These are phyloP conservation scores for Gautieria morchelliformis DNA, from an alignment of 768 basidiomycete genomes.

Conservation along the genomic window DNA sequence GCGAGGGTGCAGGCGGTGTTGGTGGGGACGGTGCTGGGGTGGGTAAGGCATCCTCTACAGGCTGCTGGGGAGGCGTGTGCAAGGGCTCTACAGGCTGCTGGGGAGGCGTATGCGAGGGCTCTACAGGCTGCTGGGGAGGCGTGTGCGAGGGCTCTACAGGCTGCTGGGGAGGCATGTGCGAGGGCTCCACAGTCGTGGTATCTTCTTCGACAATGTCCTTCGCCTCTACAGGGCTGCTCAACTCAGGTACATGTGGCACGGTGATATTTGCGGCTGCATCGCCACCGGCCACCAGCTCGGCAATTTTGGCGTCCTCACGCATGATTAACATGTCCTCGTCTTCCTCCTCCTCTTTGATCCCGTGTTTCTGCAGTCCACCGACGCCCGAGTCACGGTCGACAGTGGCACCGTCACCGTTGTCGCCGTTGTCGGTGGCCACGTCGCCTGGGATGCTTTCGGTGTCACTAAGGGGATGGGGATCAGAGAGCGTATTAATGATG, in stretches of 20 bases:
- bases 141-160: not conserved
- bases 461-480: not conserved
- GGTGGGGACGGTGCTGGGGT: not conserved
- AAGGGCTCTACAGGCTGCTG: not conserved
- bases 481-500: not conserved
- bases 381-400: not conserved
- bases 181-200: too few relatives aligned
- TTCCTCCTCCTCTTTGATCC: constrained; percentile 14
- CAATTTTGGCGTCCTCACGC: constrained; percentile 10
- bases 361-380: not conserved
- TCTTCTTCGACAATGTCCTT: too few relatives aligned
- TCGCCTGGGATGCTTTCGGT: not conserved
- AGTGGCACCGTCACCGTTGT: not conserved
- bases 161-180: not conserved
- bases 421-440: not conserved
- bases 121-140: not conserved
- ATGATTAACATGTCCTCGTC: constrained; percentile 9
- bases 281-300: constrained; percentile 4
- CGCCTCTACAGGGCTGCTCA: not conserved
- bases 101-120: too few relatives aligned
- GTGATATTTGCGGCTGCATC: not conserved
- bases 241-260: constrained; percentile 13
- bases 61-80: not conserved
- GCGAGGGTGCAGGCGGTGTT: constrained; percentile 4
- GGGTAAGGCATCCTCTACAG: not conserved